These are phyloP conservation scores for Pyricularia grisea DNA, from an alignment of 2,329 filamentous ascomycete species.

Conservation along the genomic window DNA sequence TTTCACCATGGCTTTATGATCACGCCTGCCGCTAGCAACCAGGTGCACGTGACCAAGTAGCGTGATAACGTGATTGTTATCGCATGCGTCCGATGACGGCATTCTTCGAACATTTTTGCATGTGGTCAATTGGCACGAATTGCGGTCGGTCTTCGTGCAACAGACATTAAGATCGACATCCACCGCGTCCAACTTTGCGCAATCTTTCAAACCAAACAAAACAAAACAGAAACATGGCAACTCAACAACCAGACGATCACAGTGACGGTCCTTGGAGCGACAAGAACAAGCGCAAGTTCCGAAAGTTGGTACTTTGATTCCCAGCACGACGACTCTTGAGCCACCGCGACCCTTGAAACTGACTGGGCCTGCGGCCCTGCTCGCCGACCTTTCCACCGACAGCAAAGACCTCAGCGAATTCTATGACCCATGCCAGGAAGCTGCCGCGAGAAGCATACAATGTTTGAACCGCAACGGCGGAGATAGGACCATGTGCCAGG, in stretches of 20 bases:
- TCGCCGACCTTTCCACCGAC: conserved; percentile 5
- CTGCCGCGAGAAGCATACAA: conserved; percentile 72
- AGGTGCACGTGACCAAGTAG: background rate
- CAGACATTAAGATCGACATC: background rate
- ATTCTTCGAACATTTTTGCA: background rate
- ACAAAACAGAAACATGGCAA: conserved; percentile 1
- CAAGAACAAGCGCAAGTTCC: conserved; percentile 54
- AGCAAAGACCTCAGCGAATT: conserved; percentile 87
- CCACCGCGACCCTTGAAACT: background rate
- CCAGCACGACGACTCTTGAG: background rate
- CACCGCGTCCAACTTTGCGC: background rate
- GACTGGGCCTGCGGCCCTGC: conserved; percentile 8
- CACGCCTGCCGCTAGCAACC: background rate
- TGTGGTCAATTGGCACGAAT: background rate
- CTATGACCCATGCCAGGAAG: conserved; percentile 92
- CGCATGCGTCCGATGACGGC: background rate
- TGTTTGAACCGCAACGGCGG: conserved; percentile 85
- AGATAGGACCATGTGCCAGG: conserved; percentile 79
- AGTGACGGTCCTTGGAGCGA: conserved; percentile 39
- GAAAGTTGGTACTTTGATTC: conserved; percentile 38
- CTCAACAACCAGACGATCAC: background rate
- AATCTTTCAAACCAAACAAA: background rate
- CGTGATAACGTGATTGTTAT: background rate
- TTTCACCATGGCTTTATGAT: background rate
- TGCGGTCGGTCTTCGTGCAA: background rate